Base-by-base conservation (phyloP, 2,329 filamentous ascomycete species). In the Seiridium unicorne region DNA sequence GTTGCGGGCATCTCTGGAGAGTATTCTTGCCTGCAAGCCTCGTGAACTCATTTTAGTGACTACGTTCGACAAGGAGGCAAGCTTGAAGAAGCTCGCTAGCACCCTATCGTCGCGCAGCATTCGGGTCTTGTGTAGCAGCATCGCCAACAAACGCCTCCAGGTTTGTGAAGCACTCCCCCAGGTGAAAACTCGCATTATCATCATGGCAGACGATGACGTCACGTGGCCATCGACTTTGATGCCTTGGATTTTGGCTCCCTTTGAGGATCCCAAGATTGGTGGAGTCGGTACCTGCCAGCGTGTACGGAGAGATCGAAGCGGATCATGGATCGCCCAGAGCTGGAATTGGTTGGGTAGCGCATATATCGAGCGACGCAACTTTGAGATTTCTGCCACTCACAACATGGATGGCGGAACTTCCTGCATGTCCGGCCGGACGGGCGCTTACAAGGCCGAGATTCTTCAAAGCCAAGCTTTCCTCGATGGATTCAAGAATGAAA, bases 171-270 rank as follows among this genome's bases (percentile, higher is more conserved):
- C 93, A 3, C 91, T 98, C 53, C 93, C 93, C 26, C 85, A 92
- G 66, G 92, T 97, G 60, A 83, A 81, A 66, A 97, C 94, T 0
- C 79, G 84, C 56, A 93, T 98, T 71, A 97, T 92, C 44, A 85
- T 98, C 68, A 92, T 98, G 80, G 93, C 93, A 34, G 94, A 98
- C 72, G 94, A 98, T 76, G 94, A 98, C 74, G 94, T 98, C 63
- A 93, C 90, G 68, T 97, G 94, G 90, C 93, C 93, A 3, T 81
- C 83, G 13, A 95, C 91, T 47, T 86, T 96, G 63, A 85, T 97
- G 69, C 90, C 89, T 38, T 97, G 93, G 93, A 90, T 98, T 60
- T 80, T 98, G 63, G 94, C 94, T 4, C 93, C 94, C 0, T 97
- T 98, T 64, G 93, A 97, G 73, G 88, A 95, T 72, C 79, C 84